Evolutionary conservation across 805 yeast species (phyloP).

Genomic region (Teunomyces aglyptinius): DNA sequence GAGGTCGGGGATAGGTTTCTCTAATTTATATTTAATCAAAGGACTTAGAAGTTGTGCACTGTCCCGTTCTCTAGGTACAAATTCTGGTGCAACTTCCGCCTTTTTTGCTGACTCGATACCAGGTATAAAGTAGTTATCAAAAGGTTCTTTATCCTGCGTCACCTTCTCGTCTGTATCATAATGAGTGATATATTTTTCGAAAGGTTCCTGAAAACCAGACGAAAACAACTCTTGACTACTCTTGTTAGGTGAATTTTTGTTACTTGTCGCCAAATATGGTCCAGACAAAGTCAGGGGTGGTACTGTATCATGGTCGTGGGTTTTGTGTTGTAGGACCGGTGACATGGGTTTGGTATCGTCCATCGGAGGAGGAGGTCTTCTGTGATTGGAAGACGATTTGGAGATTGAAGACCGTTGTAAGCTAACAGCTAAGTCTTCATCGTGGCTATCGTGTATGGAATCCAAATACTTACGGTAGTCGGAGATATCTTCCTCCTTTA

Average conservation of each 20-base stretch:
- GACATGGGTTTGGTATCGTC: background rate
- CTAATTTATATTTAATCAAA: background rate
- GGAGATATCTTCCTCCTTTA: conserved; percentile 9
- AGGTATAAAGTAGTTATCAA: conserved; percentile 20
- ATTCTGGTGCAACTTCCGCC: background rate
- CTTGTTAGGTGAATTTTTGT: background rate
- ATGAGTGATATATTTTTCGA: conserved; percentile 20
- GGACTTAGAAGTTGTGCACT: background rate
- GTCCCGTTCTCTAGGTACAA: background rate
- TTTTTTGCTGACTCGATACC: background rate
- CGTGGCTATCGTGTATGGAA: conserved; percentile 12
- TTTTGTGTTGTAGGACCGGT: background rate
- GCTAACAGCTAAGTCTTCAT: background rate
- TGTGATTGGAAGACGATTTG: background rate
- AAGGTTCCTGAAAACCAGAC: conserved; percentile 24
- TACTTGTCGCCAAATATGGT: background rate
- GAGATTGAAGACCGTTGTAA: background rate
- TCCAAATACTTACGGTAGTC: conserved; percentile 25
- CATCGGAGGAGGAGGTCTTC: conserved; percentile 8
- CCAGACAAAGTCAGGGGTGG: background rate
- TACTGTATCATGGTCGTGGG: background rate
- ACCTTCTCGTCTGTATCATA: conserved; percentile 15
- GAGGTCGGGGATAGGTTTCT: background rate
- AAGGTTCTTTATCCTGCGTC: conserved; percentile 21
- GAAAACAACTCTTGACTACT: conserved; percentile 2